These are phyloP conservation scores for Paxillus involutus DNA, from an alignment of 768 basidiomycete species.

Conservation along the genomic window DNA sequence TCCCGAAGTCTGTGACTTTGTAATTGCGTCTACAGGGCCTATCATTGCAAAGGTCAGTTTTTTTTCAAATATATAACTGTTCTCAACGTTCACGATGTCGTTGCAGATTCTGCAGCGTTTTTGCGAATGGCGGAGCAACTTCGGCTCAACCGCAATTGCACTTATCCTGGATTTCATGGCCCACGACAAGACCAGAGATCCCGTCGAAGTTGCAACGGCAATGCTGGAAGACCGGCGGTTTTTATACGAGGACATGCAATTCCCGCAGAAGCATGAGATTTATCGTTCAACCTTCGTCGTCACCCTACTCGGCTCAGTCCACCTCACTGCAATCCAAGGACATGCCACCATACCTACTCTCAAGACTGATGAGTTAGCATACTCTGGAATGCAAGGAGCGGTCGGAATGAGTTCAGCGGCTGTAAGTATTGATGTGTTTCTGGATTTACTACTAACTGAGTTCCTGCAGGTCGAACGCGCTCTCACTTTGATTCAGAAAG, in stretches of 20 bases:
- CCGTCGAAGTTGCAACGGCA: neutral
- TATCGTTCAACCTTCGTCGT: neutral
- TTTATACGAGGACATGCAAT: neutral
- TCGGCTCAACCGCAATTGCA: neutral
- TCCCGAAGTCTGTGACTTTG: neutral
- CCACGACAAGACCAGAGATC: neutral
- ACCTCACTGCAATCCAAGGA: neutral
- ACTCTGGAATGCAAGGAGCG: neutral
- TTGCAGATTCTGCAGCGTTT: neutral
- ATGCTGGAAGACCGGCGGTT: neutral
- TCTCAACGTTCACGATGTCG: neutral
- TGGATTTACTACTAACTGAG: too few species aligned
- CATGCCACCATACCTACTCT: neutral
- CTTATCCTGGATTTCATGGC: neutral
- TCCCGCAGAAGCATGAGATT: neutral
- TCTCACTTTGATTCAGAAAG: neutral
- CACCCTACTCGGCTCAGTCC: neutral
- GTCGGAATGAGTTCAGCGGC: neutral
- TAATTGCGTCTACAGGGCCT: neutral
- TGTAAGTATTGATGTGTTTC: neutral
- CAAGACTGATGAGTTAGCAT: neutral
- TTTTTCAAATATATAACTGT: neutral
- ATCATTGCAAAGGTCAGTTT: neutral
- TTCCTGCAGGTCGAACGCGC: too few species aligned
- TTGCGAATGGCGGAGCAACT: slow-evolving; percentile 4